These are phyloP conservation scores for Corynespora cassiicola DNA, from an alignment of 2,329 filamentous ascomycete species.

Conservation along the genomic window DNA sequence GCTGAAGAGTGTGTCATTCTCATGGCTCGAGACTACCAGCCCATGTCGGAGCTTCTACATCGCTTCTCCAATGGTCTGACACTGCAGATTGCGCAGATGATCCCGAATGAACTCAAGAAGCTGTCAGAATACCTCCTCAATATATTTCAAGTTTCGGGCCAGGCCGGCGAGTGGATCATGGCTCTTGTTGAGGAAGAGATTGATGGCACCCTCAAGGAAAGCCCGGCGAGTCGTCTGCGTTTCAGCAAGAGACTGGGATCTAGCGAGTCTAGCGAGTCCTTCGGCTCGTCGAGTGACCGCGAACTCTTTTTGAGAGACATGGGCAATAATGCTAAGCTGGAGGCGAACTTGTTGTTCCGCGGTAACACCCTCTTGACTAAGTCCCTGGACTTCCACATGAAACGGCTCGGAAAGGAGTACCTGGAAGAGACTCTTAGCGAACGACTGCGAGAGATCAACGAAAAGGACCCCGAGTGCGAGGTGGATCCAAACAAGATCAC, in stretches of 20 bases:
- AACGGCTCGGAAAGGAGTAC: slow-evolving; percentile 89
- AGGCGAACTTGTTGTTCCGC: slow-evolving; percentile 93
- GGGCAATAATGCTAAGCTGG: slow-evolving; percentile 78
- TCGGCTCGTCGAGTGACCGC: slow-evolving; percentile 62
- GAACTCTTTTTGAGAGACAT: slow-evolving; percentile 78
- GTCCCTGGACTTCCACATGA: slow-evolving; percentile 94
- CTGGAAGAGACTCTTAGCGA: slow-evolving; percentile 85
- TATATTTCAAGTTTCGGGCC: slow-evolving; percentile 92
- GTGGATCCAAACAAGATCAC: slow-evolving; percentile 85
- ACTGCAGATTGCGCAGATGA: slow-evolving; percentile 78
- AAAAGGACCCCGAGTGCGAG: slow-evolving; percentile 89
- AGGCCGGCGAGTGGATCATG: slow-evolving; percentile 87
- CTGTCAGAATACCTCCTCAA: slow-evolving; percentile 87
- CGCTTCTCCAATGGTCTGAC: slow-evolving; percentile 85
- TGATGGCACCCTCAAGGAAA: slow-evolving; percentile 86
- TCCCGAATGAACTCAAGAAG: slow-evolving; percentile 79
- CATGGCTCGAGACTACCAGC: slow-evolving; percentile 82
- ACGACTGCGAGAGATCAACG: slow-evolving; percentile 87
- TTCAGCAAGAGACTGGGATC: slow-evolving; percentile 76
- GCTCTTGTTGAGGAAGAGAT: slow-evolving; percentile 96
- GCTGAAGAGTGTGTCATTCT: slow-evolving; percentile 91
- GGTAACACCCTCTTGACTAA: slow-evolving; percentile 95
- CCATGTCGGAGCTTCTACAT: slow-evolving; percentile 82
- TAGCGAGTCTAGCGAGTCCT: slow-evolving; percentile 68
- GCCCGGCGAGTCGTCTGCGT: slow-evolving; percentile 69